Evolutionary conservation across 176 grass and related monocot species (phyloP).

Genomic region (Stipa capillata): DNA sequence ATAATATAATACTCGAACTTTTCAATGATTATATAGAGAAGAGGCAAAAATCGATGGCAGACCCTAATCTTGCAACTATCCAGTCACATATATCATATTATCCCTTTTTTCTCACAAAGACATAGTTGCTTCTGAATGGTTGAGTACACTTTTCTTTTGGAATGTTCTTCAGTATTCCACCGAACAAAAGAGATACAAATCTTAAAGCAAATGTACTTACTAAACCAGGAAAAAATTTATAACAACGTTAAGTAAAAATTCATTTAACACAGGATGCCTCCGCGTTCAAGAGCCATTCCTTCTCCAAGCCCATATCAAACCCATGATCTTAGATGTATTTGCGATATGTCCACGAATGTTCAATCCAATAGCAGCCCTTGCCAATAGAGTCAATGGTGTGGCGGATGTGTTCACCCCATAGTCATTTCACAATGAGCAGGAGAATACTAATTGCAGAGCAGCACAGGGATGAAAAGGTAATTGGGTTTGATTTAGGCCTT

Average conservation of each 20-base stretch:
- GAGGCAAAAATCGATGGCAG: too few relatives aligned
- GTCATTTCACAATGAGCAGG: not conserved
- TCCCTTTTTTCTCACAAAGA: not conserved
- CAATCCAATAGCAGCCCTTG: not conserved
- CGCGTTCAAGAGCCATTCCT: not conserved
- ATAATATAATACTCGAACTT: not conserved
- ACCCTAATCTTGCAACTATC: not conserved
- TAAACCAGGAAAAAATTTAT: not conserved
- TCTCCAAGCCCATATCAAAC: not conserved
- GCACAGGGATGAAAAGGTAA: not conserved
- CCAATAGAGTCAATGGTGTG: not conserved
- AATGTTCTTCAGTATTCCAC: not conserved
- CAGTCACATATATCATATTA: not conserved
- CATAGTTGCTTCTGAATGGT: not conserved
- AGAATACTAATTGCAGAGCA: not conserved
- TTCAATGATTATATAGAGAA: not conserved
- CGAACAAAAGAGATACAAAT: not conserved
- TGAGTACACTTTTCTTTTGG: not conserved
- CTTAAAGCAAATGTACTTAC: not conserved
- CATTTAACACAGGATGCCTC: not conserved
- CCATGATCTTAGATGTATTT: not conserved
- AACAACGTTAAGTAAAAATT: not conserved
- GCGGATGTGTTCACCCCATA: not conserved
- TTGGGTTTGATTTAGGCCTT: conserved; percentile 7
- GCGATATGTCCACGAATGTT: not conserved